These are phyloP conservation scores for Termitomyces sp. DNA, from an alignment of 1,284 basidiomycete genomes.

Conservation along the genomic window DNA sequence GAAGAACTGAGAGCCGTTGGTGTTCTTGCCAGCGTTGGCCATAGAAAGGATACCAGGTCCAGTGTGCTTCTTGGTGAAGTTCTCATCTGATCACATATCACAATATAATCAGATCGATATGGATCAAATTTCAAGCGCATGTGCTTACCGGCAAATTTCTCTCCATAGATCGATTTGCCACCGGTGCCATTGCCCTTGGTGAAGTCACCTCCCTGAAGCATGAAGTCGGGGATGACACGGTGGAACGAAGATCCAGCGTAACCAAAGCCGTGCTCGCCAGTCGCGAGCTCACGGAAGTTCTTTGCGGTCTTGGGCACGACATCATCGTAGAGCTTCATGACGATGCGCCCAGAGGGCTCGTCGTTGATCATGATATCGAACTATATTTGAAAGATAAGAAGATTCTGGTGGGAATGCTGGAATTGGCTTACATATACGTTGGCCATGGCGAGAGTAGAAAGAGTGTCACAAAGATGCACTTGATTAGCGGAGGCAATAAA, in stretches of 20 bases:
- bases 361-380: slow-evolving; percentile 77
- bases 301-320: slow-evolving; percentile 69
- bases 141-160: slow-evolving; percentile 63
- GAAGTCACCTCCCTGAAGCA: slow-evolving; percentile 70
- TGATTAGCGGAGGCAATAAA: slow-evolving; percentile 2
- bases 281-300: slow-evolving; percentile 91
- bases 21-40: slow-evolving; percentile 81
- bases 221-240: slow-evolving; percentile 65
- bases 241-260: slow-evolving; percentile 73
- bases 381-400: slow-evolving; percentile 26
- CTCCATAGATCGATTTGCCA: slow-evolving; percentile 89
- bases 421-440: slow-evolving; percentile 1
- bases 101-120: slow-evolving; percentile 6
- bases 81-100: slow-evolving; percentile 60
- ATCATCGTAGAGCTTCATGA: slow-evolving; percentile 79
- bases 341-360: slow-evolving; percentile 59
- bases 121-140: not conserved
- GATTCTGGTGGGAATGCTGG: not conserved
- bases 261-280: slow-evolving; percentile 66
- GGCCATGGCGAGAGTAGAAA: not conserved
- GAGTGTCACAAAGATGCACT: not conserved
- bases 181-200: slow-evolving; percentile 82
- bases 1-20: slow-evolving; percentile 64
- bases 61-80: slow-evolving; percentile 76
- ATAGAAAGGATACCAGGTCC: slow-evolving; percentile 83